These are phyloP conservation scores for Neofusicoccum parvum DNA, from an alignment of 2,329 filamentous ascomycete genomes.

Conservation along the genomic window DNA sequence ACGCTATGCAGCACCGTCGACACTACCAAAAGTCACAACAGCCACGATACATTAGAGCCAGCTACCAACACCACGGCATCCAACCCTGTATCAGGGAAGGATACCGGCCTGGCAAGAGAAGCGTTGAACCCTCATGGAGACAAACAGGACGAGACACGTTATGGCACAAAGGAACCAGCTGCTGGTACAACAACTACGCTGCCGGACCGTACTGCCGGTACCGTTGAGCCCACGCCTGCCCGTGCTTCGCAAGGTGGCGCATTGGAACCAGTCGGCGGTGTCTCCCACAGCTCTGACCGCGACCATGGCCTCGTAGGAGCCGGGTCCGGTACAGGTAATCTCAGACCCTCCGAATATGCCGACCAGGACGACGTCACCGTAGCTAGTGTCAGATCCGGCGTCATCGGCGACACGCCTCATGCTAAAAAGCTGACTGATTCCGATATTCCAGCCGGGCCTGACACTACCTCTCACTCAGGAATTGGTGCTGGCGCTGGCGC, in stretches of 20 bases:
- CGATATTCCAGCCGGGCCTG: conserved; percentile 2
- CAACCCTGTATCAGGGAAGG: neutral
- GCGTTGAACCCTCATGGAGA: neutral
- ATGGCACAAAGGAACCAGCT: neutral
- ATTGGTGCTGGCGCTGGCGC: neutral
- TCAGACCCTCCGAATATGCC: conserved; percentile 11
- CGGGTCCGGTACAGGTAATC: conserved; percentile 14
- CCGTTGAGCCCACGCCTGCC: neutral
- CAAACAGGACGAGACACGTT: neutral
- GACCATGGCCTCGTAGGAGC: neutral
- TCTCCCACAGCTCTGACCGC: conserved; percentile 7
- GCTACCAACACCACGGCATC: neutral
- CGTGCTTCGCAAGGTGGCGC: neutral
- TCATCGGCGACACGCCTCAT: conserved; percentile 35
- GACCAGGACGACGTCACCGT: conserved; percentile 28
- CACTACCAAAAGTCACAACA: neutral
- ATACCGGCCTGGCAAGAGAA: neutral
- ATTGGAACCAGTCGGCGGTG: neutral
- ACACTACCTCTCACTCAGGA: neutral
- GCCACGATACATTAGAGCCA: neutral
- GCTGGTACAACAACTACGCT: neutral
- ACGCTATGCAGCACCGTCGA: neutral
- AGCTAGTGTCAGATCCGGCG: conserved; percentile 44
- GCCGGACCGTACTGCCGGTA: neutral
- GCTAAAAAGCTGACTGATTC: conserved; percentile 17